Evolutionary conservation across 176 grass and related monocot genomes (phyloP), one percentile per base, ranked within the genome.

Genomic region (Ampelocalamus luodianensis): DNA sequence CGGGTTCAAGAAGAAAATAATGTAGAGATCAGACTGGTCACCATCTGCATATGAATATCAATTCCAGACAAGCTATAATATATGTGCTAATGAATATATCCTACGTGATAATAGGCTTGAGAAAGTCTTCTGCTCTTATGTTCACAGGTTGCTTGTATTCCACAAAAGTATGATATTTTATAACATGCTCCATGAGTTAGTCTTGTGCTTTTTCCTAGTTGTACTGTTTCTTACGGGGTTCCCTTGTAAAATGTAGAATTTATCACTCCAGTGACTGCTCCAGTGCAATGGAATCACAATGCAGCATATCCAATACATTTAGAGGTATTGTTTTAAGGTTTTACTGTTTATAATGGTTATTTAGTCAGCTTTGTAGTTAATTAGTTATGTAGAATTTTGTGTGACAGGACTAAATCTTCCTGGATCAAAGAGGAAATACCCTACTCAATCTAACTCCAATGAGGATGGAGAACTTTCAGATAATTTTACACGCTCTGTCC

Each of bases 341-440:
- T n/a, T 61, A 23, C 59, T 46, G 14, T 59, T 66, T 76, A 34
- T 68, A 38, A 22, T 42, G 17, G 53, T 70, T 46, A 38, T 39
- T 71, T 26, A 48, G 22, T 23, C 10, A 61, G 5, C 29, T 85
- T 55, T 51, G n/a, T 32, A 62, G 18, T 89, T 71, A 51, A 48
- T 49, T 53, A 45, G 44, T 32, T 80, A 23, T 71, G 46, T 65
- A 22, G 38, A 80, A 56, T 72, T 55, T 64, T 77, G 4, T 94
- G 50, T 86, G 66, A 74, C 83, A 98, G 96, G 93, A 79, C 83
- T 94, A 83, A 91, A 95, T 90, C 85, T 87, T 42, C 93, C 91
- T 87, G 93, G 93, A 79, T 99, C 90, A 76, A 99, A 94, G 89
- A 93, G 96, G 88, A 99, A 95, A 94, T 82, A 44, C 44, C 79